Evolutionary conservation across 2,329 filamentous ascomycete genomes (phyloP), one percentile per base, ranked within the genome.

Genomic region (Triangularia setosa): DNA sequence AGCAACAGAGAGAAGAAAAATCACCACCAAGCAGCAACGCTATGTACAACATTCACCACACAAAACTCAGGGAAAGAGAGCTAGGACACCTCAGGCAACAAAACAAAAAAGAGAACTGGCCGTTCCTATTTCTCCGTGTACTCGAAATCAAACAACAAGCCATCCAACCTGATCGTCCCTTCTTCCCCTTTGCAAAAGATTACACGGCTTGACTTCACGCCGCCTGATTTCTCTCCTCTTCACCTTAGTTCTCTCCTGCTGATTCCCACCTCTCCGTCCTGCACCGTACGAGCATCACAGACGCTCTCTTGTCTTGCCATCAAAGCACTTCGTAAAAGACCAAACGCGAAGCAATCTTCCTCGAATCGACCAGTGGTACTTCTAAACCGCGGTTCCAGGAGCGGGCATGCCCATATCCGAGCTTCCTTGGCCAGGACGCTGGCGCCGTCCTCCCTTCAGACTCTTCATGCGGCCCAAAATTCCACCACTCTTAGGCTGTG

Each of bases 401-500:
- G 69, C 67, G 8, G 68, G 25, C 52, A 18, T 55, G 64, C 68
- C 58, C 69, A 66, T 18, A 65, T 66, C 69, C 69, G 62, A 67
- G 62, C 62, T 71, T 62, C 72, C 75, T 69, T 70, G 74, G 67
- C 72, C 75, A 68, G 74, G 78, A 64, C 75, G 76, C 71, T 77
- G 79, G 68, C 86, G 82, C 68, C 88, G 83, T 30, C 87, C 86
- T 59, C 89, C 89, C 80, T 92, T 93, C 77, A 95, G 79, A 76
- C 89, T 92, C 83, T 91, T 93, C 79, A 95, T 91, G 62, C 92
- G 86, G 60, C 86, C 90, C 67, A 96, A 75, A 67, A 96, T 88
- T 1, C 91, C 90, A 56, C 84, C 84, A 57, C 80, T 69, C 78
- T 75, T 69, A 75, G 73, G 68, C 76, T 72, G 72, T 8, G 60